Evolutionary conservation across 371 early-diverging fungal genomes (phyloP), one percentile per base, ranked within the genome.

Genomic region (Circinella minor): DNA sequence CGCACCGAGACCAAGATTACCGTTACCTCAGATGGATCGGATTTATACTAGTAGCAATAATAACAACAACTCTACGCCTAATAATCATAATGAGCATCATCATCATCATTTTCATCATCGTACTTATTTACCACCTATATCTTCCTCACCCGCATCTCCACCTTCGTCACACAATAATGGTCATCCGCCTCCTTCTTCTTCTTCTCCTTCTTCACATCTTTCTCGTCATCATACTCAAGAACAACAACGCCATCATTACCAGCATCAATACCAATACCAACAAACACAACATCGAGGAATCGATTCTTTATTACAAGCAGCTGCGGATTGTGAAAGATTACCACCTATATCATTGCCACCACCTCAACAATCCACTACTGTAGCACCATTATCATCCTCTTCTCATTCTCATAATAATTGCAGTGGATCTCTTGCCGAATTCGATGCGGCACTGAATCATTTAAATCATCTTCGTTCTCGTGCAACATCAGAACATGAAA

Each of bases 281-380:
- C 63, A 37, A 18, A 43, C 59, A 20, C 69, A 55, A 36, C 65
- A 65, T 13, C 38, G 55, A 64, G 72, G 67, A 55, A 67, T 72
- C 14, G 54, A 69, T 17, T 55, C 69, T 3, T n/a, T 63, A 36
- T 17, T 65, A 17, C 65, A 47, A 13, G 65, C 65, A 39, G 71
- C 71, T 9, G 62, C 57, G 18, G 57, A 57, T n/a, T 57, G 57
- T n/a, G 57, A 57, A 57, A 20, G 57, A 18, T 57, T 70, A 39
- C 71, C 71, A 15, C 71, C 71, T 37, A 70, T 70, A 13, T 60
- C 71, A 62, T 59, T 67, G 55, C 66, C 71, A 20, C 61, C 72
- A 14, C 37, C 68, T 6, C 57, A 51, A 14, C 48, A 60, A 15
- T 62, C 70, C 17, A 36, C 65, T 7, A 9, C 43, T 43, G 43